A percentile compares a stretch with the other conserved stretches of the same genome.
phyloP scores from a whole-genome alignment of 2,329 filamentous ascomycete species.

The Scedosporium minutisporum region DNA sequence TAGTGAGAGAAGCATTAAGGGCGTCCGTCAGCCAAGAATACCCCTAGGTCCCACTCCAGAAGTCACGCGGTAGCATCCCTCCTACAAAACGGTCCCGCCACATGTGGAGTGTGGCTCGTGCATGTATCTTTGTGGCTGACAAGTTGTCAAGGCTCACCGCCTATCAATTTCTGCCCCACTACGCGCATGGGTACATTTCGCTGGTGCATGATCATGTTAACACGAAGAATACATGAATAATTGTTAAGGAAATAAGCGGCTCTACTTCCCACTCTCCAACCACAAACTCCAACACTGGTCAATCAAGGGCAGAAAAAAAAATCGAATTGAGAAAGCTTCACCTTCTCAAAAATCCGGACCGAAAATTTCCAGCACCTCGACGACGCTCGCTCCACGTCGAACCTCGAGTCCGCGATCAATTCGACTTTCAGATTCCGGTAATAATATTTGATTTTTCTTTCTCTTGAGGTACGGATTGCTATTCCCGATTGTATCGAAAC shows the following conservation, averaged over 20 bases:
- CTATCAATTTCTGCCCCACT: not conserved
- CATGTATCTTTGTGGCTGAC: not conserved
- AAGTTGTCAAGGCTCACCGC: not conserved
- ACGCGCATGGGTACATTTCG: not conserved
- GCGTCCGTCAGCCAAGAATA: too few species aligned
- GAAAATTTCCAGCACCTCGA: not conserved
- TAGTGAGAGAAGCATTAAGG: too few species aligned
- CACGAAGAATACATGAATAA: too few species aligned
- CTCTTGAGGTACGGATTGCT: not conserved
- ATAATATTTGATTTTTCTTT: not conserved
- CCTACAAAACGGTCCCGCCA: too few species aligned
- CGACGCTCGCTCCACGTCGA: not conserved
- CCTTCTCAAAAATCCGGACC: not conserved
- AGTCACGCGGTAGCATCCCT: too few species aligned
- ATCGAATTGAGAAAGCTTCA: not conserved
- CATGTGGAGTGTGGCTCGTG: too few species aligned
- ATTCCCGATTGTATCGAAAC: not conserved
- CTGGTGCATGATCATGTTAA: not conserved
- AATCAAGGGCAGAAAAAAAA: conserved; percentile 1
- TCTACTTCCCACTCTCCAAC: not conserved
- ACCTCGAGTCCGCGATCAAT: conserved; percentile 6
- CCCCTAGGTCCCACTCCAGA: too few species aligned
- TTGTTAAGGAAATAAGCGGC: not conserved
- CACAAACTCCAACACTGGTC: not conserved
- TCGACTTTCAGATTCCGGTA: conserved; percentile 16